Evolutionary conservation across 345 rosid genomes (phyloP).

Genomic region (Toxicodendron radicans): DNA sequence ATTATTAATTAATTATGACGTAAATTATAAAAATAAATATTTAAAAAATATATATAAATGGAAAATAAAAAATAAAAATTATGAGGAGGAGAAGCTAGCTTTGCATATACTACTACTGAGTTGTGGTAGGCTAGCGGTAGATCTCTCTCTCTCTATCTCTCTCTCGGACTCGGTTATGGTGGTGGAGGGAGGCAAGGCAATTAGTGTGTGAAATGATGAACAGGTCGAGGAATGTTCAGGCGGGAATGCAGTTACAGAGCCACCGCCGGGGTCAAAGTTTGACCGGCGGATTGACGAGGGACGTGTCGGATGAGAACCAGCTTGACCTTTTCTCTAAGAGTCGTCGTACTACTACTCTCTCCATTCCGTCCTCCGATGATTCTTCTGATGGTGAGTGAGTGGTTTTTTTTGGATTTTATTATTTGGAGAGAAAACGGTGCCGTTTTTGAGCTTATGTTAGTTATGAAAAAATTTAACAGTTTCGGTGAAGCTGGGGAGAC

Average conservation of each 20-base stretch:
- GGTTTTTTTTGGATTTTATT: conserved; percentile 11
- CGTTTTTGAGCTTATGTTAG: conserved; percentile 18
- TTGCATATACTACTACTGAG: conserved; percentile 6
- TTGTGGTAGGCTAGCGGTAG: neutral
- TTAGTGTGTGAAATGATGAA: conserved; percentile 32
- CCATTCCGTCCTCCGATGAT: conserved; percentile 72
- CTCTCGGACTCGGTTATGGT: neutral
- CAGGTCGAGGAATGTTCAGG: conserved; percentile 46
- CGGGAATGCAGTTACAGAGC: conserved; percentile 20
- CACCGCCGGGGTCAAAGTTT: conserved; percentile 62
- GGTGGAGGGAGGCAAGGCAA: neutral
- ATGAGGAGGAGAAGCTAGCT: neutral
- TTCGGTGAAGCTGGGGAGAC: conserved; percentile 69
- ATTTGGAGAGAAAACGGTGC: neutral
- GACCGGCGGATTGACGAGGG: conserved; percentile 37
- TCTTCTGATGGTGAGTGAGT: conserved; percentile 69
- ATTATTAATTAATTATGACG: conserved; percentile 2
- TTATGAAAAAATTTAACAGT: conserved; percentile 26
- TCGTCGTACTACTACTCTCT: conserved; percentile 74
- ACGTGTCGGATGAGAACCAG: conserved; percentile 53
- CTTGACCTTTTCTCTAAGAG: conserved; percentile 86
- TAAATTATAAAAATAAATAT: neutral
- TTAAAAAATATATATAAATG: neutral
- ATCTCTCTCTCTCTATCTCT: conserved; percentile 5
- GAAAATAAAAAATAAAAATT: neutral